Base-by-base conservation (phyloP, 805 yeast genomes). In the Danielia oregonensis region DNA sequence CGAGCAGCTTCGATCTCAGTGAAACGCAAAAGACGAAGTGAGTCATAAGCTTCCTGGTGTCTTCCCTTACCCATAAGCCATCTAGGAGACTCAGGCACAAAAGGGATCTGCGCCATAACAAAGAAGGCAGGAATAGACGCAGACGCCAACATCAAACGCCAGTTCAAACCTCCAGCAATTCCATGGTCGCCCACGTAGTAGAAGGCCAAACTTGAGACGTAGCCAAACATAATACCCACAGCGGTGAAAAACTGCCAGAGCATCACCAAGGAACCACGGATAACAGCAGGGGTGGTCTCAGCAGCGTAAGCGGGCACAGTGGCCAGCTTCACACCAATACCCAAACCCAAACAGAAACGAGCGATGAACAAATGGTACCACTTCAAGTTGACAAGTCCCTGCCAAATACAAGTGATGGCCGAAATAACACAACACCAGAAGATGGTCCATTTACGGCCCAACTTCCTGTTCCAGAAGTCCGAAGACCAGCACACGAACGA, bases 221-320 rank as follows among this genome's bases (percentile, higher is more conserved):
- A 76, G 14, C 86, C 86, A 44, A 80, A 64, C 74, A 77, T 74
- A 42, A 81, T 78, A 39, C 87, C 87, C 33, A 79, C 74, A 2
- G 86, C 86, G n/a, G 85, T 79, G 66, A 79, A 79, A 48, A 78
- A 76, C 60, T 81, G 86, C 83, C 85, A 80, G 59, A 76, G 64
- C 81, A 79, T 78, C 31, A 78, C 78, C 39, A 81, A 61, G 1
- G 84, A 75, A 31, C 87, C 87, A 51, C 86, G 40, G 68, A 79
- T 53, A 70, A 76, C 41, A 32, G 50, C 39, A 39, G 70, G 39
- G 63, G 78, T 48, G 18, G 51, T 40, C 24, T 47, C 48, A 15
- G 49, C 49, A 9, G 49, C 46, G 33, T 74, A 78, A 9, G 82
- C 77, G 4, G 87, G 86, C 6, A 78, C 83, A 11, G 83, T 78